These are phyloP conservation scores for Kwoniella europaea DNA, from an alignment of 768 basidiomycete genomes.

Conservation along the genomic window DNA sequence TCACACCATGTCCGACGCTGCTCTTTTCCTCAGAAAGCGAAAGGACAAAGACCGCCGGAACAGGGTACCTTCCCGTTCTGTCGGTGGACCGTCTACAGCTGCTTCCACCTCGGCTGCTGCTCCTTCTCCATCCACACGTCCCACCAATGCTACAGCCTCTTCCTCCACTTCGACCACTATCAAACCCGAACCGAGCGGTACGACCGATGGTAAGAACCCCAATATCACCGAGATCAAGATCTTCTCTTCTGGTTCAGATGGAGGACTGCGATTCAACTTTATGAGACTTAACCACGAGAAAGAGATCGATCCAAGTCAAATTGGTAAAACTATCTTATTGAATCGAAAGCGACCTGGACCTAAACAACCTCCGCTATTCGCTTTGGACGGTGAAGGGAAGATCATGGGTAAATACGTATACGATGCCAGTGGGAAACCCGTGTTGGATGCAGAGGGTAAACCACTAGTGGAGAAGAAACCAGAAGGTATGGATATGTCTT, in stretches of 20 bases:
- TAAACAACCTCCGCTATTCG: slow-evolving; percentile 32
- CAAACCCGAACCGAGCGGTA: slow-evolving; percentile 21
- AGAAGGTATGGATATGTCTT: slow-evolving; percentile 38
- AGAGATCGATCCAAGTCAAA: slow-evolving; percentile 36
- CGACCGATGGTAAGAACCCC: slow-evolving; percentile 7
- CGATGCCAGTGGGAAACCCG: slow-evolving; percentile 42
- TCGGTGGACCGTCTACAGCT: slow-evolving; percentile 2
- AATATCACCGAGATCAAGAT: slow-evolving; percentile 45
- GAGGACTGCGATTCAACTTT: slow-evolving; percentile 40
- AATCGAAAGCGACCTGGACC: slow-evolving; percentile 51
- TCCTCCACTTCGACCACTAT: slow-evolving; percentile 2
- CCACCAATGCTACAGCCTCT: background rate
- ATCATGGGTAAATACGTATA: slow-evolving; percentile 47
- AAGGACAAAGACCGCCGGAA: slow-evolving; percentile 40
- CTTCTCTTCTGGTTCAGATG: slow-evolving; percentile 30
- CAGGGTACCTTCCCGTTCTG: slow-evolving; percentile 13
- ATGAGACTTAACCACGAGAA: slow-evolving; percentile 39
- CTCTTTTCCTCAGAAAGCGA: slow-evolving; percentile 48
- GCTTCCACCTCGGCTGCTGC: slow-evolving; percentile 1
- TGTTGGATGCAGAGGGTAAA: slow-evolving; percentile 41
- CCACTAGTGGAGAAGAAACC: slow-evolving; percentile 38
- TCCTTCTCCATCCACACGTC: background rate
- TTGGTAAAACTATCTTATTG: slow-evolving; percentile 35
- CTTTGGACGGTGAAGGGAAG: slow-evolving; percentile 37
- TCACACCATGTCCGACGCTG: slow-evolving; percentile 36